Evolutionary conservation across 371 early-diverging fungal species (phyloP).

Genomic region (Lichtheimia ornata): DNA sequence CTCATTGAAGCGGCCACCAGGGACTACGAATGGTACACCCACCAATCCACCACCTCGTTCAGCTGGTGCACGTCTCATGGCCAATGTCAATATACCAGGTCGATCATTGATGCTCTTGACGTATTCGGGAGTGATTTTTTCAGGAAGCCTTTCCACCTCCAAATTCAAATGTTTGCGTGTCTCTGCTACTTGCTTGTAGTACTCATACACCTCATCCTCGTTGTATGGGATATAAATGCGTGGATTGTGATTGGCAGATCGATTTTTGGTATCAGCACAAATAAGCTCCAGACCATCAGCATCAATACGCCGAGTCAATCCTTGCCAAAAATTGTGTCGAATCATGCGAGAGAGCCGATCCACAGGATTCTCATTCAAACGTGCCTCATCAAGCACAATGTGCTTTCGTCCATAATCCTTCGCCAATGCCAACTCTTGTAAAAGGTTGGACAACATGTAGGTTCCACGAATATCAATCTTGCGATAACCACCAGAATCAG

Average conservation of each 20-base stretch:
- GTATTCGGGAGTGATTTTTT: conserved; percentile 81
- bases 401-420: conserved; percentile 78
- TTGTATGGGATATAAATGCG: conserved; percentile 87
- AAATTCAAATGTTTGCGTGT: conserved; percentile 69
- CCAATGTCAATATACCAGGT: conserved; percentile 89
- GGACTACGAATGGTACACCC: conserved; percentile 91
- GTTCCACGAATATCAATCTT: conserved; percentile 91
- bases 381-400: conserved; percentile 79
- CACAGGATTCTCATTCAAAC: conserved; percentile 90
- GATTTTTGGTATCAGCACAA: conserved; percentile 87
- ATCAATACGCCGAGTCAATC: conserved; percentile 87
- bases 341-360: conserved; percentile 88
- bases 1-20: conserved; percentile 96
- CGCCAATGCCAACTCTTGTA: conserved; percentile 91
- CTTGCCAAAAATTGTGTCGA: conserved; percentile 90
- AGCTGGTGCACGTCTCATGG: conserved; percentile 59
- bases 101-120: conserved; percentile 83
- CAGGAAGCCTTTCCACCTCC: conserved; percentile 80
- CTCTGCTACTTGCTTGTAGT: conserved; percentile 70
- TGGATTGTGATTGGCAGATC: conserved; percentile 68
- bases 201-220: conserved; percentile 73
- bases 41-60: conserved; percentile 23
- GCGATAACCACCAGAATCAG: conserved; percentile 77
- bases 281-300: conserved; percentile 85
- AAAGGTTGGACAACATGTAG: conserved; percentile 87